Evolutionary conservation across 1,284 basidiomycete species (phyloP).

Genomic region (Coniferiporia sulphurascens): DNA sequence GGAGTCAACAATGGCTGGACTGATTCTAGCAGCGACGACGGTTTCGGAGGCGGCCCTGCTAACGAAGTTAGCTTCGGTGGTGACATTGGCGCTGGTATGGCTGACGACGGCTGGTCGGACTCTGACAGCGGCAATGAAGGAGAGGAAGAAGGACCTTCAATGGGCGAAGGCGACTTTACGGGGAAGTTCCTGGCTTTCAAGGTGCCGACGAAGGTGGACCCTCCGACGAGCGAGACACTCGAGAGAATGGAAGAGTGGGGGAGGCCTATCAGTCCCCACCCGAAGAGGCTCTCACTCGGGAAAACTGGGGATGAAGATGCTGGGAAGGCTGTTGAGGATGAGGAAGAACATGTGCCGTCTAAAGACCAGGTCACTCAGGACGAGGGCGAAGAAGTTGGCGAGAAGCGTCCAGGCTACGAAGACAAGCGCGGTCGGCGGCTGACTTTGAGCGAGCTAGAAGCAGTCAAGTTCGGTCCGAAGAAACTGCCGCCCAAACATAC

Average conservation of each 20-base stretch:
- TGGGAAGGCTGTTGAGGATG: constrained; percentile 33
- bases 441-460: constrained; percentile 16
- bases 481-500: not conserved
- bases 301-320: constrained; percentile 31
- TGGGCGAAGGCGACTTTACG: constrained; percentile 55
- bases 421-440: constrained; percentile 13
- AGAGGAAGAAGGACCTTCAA: constrained; percentile 20
- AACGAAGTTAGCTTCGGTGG: constrained; percentile 15
- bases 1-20: constrained; percentile 25
- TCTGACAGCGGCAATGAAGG: constrained; percentile 28
- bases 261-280: constrained; percentile 62
- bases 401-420: not conserved
- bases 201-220: constrained; percentile 61
- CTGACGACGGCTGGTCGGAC: constrained; percentile 30
- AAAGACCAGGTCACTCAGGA: not conserved
- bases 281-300: constrained; percentile 33
- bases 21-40: constrained; percentile 25
- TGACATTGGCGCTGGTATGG: constrained; percentile 12
- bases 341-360: not conserved
- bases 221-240: constrained; percentile 52
- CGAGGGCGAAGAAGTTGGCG: not conserved
- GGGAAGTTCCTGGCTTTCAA: constrained; percentile 50
- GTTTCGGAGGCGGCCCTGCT: not conserved
- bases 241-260: constrained; percentile 57
- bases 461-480: constrained; percentile 13